phyloP scores from a whole-genome alignment of 2,329 filamentous ascomycete genomes.

The Myriosclerotinia scirpicola region DNA sequence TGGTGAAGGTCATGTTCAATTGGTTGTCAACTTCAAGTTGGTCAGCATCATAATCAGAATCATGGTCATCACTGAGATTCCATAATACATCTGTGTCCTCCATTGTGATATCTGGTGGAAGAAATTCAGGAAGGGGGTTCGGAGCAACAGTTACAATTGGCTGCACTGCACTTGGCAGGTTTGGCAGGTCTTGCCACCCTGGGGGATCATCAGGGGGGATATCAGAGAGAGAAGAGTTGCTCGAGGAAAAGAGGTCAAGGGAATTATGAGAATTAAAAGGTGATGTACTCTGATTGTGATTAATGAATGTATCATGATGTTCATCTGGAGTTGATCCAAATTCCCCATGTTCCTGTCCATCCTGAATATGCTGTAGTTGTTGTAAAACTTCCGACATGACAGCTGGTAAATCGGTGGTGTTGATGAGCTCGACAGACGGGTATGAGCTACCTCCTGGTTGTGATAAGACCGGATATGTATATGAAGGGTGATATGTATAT shows the following conservation, averaged over 20 bases:
- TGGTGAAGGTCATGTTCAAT: slow-evolving; percentile 50
- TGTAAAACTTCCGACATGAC: slow-evolving; percentile 38
- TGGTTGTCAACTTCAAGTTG: slow-evolving; percentile 38
- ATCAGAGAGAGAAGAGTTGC: too few relatives aligned
- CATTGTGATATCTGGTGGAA: slow-evolving; percentile 6
- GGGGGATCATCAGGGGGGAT: too few relatives aligned
- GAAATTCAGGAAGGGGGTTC: not conserved
- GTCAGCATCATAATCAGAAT: slow-evolving; percentile 37
- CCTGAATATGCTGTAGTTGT: slow-evolving; percentile 39
- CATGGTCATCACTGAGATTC: not conserved
- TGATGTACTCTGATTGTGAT: slow-evolving; percentile 37
- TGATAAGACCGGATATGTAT: not conserved
- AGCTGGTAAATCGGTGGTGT: slow-evolving; percentile 30
- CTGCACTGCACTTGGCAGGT: too few relatives aligned
- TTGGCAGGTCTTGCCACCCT: too few relatives aligned
- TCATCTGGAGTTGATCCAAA: slow-evolving; percentile 26
- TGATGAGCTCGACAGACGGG: not conserved
- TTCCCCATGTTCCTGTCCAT: slow-evolving; percentile 36
- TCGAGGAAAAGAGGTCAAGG: not conserved
- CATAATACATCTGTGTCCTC: too few relatives aligned
- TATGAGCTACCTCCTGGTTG: not conserved
- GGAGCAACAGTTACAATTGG: not conserved
- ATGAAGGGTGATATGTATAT: not conserved
- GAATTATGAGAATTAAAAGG: slow-evolving; percentile 32
- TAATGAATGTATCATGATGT: slow-evolving; percentile 29